Conservation (phyloP, 1,284 basidiomycete species). For the Puccinia brachypodii region DNA sequence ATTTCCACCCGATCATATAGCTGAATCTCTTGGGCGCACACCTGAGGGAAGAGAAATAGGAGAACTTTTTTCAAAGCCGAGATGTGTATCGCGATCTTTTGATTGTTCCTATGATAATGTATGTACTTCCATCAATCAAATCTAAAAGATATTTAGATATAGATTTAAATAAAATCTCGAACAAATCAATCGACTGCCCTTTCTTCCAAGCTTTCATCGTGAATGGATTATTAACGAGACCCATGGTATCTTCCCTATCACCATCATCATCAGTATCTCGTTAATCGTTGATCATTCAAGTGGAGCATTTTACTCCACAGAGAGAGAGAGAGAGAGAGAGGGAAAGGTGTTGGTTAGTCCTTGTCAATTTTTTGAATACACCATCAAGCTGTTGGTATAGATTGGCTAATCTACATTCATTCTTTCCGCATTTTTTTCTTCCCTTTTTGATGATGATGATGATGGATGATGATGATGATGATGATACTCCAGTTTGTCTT, state of each 20-base stretch:
- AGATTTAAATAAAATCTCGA: too few relatives aligned
- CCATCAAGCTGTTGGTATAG: constrained; percentile 17
- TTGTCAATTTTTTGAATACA: constrained; percentile 16
- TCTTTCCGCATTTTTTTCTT: constrained; percentile 23
- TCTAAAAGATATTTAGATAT: too few relatives aligned
- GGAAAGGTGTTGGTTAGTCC: constrained; percentile 8
- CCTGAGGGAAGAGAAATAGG: background rate
- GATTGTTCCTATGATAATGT: background rate
- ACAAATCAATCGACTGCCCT: constrained; percentile 12
- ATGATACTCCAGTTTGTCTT: background rate
- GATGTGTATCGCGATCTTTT: background rate
- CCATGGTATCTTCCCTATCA: background rate
- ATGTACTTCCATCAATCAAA: too few relatives aligned
- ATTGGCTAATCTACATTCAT: constrained; percentile 21
- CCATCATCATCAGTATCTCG: constrained; percentile 10
- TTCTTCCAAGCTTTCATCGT: constrained; percentile 4
- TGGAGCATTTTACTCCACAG: background rate
- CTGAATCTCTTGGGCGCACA: background rate
- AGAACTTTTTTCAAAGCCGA: background rate
- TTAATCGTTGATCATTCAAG: constrained; percentile 8
- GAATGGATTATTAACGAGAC: background rate
- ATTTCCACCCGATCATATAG: background rate
- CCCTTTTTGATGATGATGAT: background rate
- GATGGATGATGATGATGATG: background rate
- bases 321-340: too few relatives aligned